These are phyloP conservation scores for Mycena rosella DNA, from an alignment of 768 basidiomycete species.

Conservation along the genomic window DNA sequence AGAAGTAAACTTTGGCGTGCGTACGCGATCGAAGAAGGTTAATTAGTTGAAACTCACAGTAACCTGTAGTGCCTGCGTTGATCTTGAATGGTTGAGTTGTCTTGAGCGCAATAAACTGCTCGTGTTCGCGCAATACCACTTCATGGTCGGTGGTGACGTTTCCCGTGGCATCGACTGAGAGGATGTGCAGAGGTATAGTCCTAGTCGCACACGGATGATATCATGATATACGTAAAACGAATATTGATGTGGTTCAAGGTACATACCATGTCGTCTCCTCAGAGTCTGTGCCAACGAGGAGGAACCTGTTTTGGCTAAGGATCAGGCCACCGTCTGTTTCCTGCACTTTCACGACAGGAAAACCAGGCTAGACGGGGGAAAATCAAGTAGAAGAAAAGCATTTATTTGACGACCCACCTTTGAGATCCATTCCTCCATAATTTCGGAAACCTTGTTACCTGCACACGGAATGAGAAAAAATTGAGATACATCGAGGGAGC, in stretches of 20 bases:
- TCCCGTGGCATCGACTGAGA: slow-evolving; percentile 62
- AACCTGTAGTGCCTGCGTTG: slow-evolving; percentile 76
- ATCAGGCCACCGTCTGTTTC: slow-evolving; percentile 68
- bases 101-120: slow-evolving; percentile 65
- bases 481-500: slow-evolving; percentile 1
- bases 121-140: slow-evolving; percentile 66
- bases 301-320: slow-evolving; percentile 79
- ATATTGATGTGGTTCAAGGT: background rate
- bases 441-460: slow-evolving; percentile 66
- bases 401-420: slow-evolving; percentile 51
- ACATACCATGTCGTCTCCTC: slow-evolving; percentile 76
- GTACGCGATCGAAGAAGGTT: slow-evolving; percentile 1
- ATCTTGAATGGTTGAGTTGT: slow-evolving; percentile 75
- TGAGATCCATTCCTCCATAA: slow-evolving; percentile 81
- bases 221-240: background rate
- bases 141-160: slow-evolving; percentile 62
- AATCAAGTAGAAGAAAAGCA: background rate
- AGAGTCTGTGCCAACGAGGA: slow-evolving; percentile 71
- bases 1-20: slow-evolving; percentile 23
- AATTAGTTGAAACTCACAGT: slow-evolving; percentile 40
- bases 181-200: slow-evolving; percentile 71
- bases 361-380: slow-evolving; percentile 68
- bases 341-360: slow-evolving; percentile 77
- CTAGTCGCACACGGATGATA: slow-evolving; percentile 44
- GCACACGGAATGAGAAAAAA: slow-evolving; percentile 22